Base-by-base conservation (phyloP, 2,329 filamentous ascomycete genomes). In the Aspergillus persii region DNA sequence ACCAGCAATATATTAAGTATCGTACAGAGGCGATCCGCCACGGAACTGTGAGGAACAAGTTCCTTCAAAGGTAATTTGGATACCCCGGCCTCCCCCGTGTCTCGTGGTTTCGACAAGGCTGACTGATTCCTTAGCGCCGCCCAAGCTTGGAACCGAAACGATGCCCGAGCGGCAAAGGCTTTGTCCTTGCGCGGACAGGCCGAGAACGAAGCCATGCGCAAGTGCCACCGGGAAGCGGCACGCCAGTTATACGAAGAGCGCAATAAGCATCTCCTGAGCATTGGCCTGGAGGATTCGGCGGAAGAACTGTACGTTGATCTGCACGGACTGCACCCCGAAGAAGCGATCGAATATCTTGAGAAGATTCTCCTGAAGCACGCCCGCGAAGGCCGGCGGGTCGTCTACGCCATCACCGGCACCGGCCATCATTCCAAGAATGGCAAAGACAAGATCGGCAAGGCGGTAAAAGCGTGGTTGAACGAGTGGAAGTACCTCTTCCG, bases 341-440 rank as follows among this genome's bases (percentile, higher is more conserved):
- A 99, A 80, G 95, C 94, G 4, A 92, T 98, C 46, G 91, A 95
- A 65, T 98, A 98, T 69, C 84, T 99, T 3, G 92, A 95, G 75
- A 89, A 89, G 63, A 90, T 96, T 44, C 86, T 99, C 26, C 81
- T 93, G 62, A 91, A 96, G 70, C 95, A 97, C 70, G 84, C 83
- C 65, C 83, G 86, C 65, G 87, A 90, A 66, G 83, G 83, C 39
- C 77, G 81, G 4, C 84, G 87, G 26, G 90, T 94, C 2, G 85
- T 99, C 47, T 99, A 98, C 73, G 93, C 93, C 66, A 98, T 99
- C 73, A 97, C 93, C 1, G 95, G 95, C 49, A 98, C 94, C 1
- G 95, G 94, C 3, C 93, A 98, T 71, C 95, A 99, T 77, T 96
- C 91, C 74, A 98, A 98, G 81, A 97, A 97, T 72, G 94, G 95